Evolutionary conservation across 2,329 filamentous ascomycete genomes (phyloP).

Genomic region (Fusarium protoensiforme): DNA sequence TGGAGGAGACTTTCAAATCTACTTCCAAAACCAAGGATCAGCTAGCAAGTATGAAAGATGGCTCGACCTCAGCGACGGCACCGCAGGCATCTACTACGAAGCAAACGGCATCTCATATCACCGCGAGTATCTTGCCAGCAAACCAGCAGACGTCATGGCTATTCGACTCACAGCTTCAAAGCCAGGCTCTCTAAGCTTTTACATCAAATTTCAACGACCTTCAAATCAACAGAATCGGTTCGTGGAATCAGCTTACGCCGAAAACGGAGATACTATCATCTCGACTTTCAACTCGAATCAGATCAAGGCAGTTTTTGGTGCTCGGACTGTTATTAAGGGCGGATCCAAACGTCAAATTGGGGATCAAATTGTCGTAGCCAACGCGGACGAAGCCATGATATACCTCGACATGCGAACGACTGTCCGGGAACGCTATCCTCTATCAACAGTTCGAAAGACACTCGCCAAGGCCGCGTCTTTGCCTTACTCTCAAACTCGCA

Average conservation of each 20-base stretch:
- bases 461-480: background rate
- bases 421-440: background rate
- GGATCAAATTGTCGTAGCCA: background rate
- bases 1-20: background rate
- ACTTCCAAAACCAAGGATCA: background rate
- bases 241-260: background rate
- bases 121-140: background rate
- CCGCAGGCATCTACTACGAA: background rate
- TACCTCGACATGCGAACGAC: background rate
- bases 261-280: background rate
- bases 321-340: background rate
- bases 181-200: background rate
- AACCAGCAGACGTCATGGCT: background rate
- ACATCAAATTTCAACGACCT: constrained; percentile 9
- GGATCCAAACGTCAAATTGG: constrained; percentile 8
- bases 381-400: constrained; percentile 3
- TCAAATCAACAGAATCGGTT: constrained; percentile 2
- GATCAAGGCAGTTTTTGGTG: constrained; percentile 1
- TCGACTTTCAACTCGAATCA: constrained; percentile 1
- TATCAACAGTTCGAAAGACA: background rate
- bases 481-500: background rate
- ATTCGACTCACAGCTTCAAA: background rate
- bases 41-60: background rate
- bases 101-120: background rate
- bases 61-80: background rate